phyloP scores from a whole-genome alignment of 352 stramenopile genomes.

The Aphanomyces cochlioides region DNA sequence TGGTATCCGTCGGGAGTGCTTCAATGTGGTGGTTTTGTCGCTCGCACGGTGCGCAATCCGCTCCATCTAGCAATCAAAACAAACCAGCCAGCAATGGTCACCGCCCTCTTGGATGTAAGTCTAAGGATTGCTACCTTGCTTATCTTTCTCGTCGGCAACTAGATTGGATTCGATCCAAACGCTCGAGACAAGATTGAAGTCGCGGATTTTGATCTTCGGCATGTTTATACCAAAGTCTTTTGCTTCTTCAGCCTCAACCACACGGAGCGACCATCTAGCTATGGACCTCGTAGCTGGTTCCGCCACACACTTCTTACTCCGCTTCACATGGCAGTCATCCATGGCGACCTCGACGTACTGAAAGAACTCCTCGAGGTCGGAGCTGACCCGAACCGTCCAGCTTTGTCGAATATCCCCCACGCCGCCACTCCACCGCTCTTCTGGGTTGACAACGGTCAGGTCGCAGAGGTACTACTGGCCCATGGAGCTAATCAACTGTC shows the following conservation, averaged over 20 bases:
- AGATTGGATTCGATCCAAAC: slow-evolving; percentile 20
- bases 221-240: slow-evolving; percentile 22
- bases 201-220: neutral
- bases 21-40: neutral
- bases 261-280: neutral
- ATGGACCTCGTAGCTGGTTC: slow-evolving; percentile 35
- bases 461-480: slow-evolving; percentile 55
- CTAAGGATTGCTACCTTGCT: neutral
- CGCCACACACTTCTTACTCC: slow-evolving; percentile 64
- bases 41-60: slow-evolving; percentile 8
- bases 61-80: slow-evolving; percentile 24
- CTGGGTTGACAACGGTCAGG: slow-evolving; percentile 60
- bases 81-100: slow-evolving; percentile 1
- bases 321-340: slow-evolving; percentile 63
- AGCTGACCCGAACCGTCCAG: slow-evolving; percentile 56
- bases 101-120: neutral
- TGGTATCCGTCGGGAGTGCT: neutral
- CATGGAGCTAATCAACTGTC: slow-evolving; percentile 59
- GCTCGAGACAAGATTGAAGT: slow-evolving; percentile 21
- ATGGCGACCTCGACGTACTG: slow-evolving; percentile 51
- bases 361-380: slow-evolving; percentile 54
- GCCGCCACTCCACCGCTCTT: slow-evolving; percentile 67
- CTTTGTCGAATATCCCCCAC: slow-evolving; percentile 58
- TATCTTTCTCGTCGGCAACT: neutral
- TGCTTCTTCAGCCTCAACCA: slow-evolving; percentile 16